Evolutionary conservation across 2,329 filamentous ascomycete genomes (phyloP).

Genomic region (Beauveria bassiana): DNA sequence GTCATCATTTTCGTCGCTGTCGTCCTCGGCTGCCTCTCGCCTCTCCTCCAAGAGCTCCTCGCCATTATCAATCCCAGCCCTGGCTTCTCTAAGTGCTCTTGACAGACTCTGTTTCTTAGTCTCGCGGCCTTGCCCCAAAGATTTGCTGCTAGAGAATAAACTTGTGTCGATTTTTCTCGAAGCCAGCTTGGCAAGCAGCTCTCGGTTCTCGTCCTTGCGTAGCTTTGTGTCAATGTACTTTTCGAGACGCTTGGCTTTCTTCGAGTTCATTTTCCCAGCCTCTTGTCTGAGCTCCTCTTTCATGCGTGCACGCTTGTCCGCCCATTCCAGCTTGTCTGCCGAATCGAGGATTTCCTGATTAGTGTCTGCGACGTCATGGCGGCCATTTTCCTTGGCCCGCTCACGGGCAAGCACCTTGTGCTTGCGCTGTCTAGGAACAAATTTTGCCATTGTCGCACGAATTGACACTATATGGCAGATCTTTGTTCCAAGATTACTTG

Average conservation of each 20-base stretch:
- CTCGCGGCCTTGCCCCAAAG: slow-evolving; percentile 64
- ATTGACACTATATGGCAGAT: not conserved
- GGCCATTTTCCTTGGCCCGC: slow-evolving; percentile 37
- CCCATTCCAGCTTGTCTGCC: slow-evolving; percentile 34
- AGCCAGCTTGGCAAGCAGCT: slow-evolving; percentile 75
- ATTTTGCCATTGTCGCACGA: slow-evolving; percentile 41
- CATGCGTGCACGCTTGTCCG: slow-evolving; percentile 47
- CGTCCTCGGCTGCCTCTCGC: slow-evolving; percentile 23
- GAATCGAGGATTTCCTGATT: slow-evolving; percentile 39
- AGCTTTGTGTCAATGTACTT: slow-evolving; percentile 82
- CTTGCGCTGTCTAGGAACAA: slow-evolving; percentile 58
- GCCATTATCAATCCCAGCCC: slow-evolving; percentile 52
- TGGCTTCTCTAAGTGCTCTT: slow-evolving; percentile 55
- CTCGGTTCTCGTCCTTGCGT: slow-evolving; percentile 84
- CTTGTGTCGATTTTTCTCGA: slow-evolving; percentile 74
- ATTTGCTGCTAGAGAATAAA: slow-evolving; percentile 68
- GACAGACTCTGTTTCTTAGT: slow-evolving; percentile 62
- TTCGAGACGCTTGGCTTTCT: slow-evolving; percentile 59
- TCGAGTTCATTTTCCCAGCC: slow-evolving; percentile 49
- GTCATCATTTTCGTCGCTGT: slow-evolving; percentile 19
- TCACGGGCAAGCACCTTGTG: slow-evolving; percentile 61
- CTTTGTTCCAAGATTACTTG: not conserved
- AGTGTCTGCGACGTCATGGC: slow-evolving; percentile 30
- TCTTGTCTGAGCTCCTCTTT: slow-evolving; percentile 45
- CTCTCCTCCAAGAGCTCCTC: slow-evolving; percentile 45